Evolutionary conservation across 2,329 filamentous ascomycete species (phyloP), one percentile per base, ranked within the genome.

Genomic region (Bretziella fagacearum): DNA sequence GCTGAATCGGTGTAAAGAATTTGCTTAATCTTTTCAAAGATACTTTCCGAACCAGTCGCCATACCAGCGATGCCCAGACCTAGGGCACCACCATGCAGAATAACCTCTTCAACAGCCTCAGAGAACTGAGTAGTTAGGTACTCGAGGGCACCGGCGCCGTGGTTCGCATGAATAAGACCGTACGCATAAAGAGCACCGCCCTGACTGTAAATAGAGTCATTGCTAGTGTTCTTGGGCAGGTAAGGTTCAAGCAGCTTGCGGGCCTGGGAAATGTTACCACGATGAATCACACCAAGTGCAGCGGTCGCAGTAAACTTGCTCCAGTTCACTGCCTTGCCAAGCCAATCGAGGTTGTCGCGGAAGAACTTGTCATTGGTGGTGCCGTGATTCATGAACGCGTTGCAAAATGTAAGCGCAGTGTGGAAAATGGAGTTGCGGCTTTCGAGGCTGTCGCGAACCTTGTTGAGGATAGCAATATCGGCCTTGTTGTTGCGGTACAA

Each of bases 331-430:
- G 91, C 91, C 68, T 96, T 98, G 51, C 89, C 87, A 3, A 98
- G 67, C 91, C 91, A 98, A 54, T 98, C 91, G 20, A 98, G 66
- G 60, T 98, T 98, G 58, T 96, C 86, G 6, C 93, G 77, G 76
- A 98, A 96, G 67, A 98, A 98, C 58, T 89, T 93, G 65, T 98
- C 91, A 56, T 94, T 91, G 0, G 89, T 95, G 1, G 91, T 98
- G 50, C 91, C 93, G 46, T 93, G 87, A 60, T 98, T 93, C 91
- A 98, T 98, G 62, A 98, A 96, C 8, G 87, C 91, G 57, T 96
- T 96, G 58, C 89, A 91, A 58, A 98, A 91, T 1, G 91, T 96
- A 48, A 98, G 85, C 3, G 87, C 86, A 1, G 86, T 93, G 63
- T 98, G 91, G 73, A 96, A 96, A 55, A 98, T 98, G 26, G 89